Base-by-base conservation (phyloP, 2,329 filamentous ascomycete species). In the Pseudogymnoascus sp. region DNA sequence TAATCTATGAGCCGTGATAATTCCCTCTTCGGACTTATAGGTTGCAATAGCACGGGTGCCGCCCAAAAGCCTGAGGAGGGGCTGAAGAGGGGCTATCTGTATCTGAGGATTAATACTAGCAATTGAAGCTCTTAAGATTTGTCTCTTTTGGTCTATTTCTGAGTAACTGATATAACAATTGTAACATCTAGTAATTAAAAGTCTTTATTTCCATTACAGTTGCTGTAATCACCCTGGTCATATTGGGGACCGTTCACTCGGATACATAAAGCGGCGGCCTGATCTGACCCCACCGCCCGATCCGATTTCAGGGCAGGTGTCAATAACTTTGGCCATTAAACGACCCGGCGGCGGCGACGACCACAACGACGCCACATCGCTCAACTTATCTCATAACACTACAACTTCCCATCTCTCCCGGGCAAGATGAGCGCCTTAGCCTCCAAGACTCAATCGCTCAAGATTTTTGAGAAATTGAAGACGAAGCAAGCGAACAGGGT, bases 391-490 rank as follows among this genome's bases (percentile, higher is more conserved):
- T 28, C 23, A 45, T 62, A 62, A 39, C 61, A 54, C 37, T 34
- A 62, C 41, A 57, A 45, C 41, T 31, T 68, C 69, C 67, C 68
- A 68, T 69, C 66, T 65, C 21, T 19, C 11, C 21, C 60, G 60
- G 69, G 65, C 60, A 63, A 37, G 28, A 88, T 88, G 85, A 83
- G 80, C 76, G 69, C 68, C 31, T 81, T 89, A 71, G 95, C 95
- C 75, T 89, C 90, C 62, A 99, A 98, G 83, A 86, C 92, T 76
- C 87, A 98, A 82, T 97, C 93, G 79, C 90, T 93, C 77, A 93
- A 93, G 80, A 91, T 99, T 78, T 99, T 99, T 79, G 90, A 96
- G 81, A 97, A 97, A 81, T 81, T 98, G 76, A 97, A 96, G 84
- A 84, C 87, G 65, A 96, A 97, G 82, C 86, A 88, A 66, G 92